Conservation (phyloP, 257 asterid species). For the Solanum gandarillasii region DNA sequence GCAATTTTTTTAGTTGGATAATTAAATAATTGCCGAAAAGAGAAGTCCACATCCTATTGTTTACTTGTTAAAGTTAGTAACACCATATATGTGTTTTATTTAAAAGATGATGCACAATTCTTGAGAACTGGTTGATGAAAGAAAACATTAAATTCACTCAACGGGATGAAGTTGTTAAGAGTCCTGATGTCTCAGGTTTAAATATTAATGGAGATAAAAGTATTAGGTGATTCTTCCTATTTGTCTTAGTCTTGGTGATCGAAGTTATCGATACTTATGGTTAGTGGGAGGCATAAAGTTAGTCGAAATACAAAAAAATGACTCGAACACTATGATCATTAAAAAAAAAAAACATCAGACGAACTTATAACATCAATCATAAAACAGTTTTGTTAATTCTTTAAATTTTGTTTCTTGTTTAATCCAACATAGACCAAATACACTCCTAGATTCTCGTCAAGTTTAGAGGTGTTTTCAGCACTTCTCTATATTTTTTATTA, state of each 20-base stretch:
- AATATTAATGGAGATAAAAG: background rate
- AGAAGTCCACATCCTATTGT: background rate
- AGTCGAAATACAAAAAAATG: background rate
- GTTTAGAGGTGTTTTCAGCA: background rate
- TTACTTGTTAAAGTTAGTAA: background rate
- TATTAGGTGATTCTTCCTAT: background rate
- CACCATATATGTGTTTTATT: background rate
- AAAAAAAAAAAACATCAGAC: background rate
- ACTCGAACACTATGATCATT: background rate
- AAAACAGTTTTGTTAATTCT: background rate
- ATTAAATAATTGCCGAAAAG: background rate
- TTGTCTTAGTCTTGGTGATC: background rate
- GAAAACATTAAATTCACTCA: background rate
- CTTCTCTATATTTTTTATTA: background rate
- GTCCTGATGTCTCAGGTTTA: fast-evolving
- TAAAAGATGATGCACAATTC: background rate
- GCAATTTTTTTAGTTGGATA: background rate
- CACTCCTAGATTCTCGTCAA: background rate
- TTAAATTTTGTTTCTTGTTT: background rate
- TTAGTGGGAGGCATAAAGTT: background rate
- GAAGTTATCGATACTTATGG: too few species aligned
- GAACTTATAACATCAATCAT: background rate
- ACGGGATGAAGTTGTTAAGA: background rate
- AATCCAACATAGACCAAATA: background rate
- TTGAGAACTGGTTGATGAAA: background rate